Evolutionary conservation across 1,139 yeast genomes (phyloP).

Genomic region (Blastobotrys persicus): DNA sequence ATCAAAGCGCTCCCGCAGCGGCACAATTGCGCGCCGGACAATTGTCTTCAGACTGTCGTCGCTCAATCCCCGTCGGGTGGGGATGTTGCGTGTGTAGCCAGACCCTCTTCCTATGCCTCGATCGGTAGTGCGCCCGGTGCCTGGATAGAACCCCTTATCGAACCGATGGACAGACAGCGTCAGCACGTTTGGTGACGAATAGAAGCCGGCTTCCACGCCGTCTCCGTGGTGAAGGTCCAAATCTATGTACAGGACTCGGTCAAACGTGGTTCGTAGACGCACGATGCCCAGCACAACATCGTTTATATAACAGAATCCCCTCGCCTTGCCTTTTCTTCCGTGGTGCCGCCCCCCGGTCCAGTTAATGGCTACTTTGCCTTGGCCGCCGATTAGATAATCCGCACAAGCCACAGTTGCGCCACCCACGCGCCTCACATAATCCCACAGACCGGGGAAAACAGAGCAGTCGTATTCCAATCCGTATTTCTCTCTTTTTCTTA

Average conservation of each 20-base stretch:
- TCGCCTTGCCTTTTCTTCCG: constrained; percentile 52
- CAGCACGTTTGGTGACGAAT: constrained; percentile 52
- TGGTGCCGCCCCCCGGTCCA: constrained; percentile 87
- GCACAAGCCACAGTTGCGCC: constrained; percentile 61
- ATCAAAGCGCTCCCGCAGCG: constrained; percentile 40
- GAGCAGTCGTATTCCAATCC: constrained; percentile 62
- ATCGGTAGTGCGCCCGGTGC: constrained; percentile 52
- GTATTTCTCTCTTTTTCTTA: constrained; percentile 16
- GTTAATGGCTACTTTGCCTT: constrained; percentile 48
- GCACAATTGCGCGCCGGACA: constrained; percentile 45
- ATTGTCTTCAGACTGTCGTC: constrained; percentile 46
- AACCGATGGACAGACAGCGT: constrained; percentile 64
- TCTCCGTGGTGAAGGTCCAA: constrained; percentile 79
- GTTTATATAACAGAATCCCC: constrained; percentile 75
- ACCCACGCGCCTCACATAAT: constrained; percentile 51
- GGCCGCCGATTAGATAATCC: constrained; percentile 31
- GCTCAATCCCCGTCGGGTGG: constrained; percentile 54
- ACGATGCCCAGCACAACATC: constrained; percentile 60
- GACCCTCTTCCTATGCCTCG: constrained; percentile 42
- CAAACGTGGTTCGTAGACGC: constrained; percentile 46
- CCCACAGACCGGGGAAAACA: constrained; percentile 51
- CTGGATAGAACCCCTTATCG: constrained; percentile 72
- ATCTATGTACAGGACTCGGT: constrained; percentile 61
- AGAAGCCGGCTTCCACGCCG: constrained; percentile 70
- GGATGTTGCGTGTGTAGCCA: constrained; percentile 50